Percentiles rank a stretch among this genome's conserved stretches.
Conservation (phyloP, 345 rosid genomes). For the Salix caprea region DNA sequence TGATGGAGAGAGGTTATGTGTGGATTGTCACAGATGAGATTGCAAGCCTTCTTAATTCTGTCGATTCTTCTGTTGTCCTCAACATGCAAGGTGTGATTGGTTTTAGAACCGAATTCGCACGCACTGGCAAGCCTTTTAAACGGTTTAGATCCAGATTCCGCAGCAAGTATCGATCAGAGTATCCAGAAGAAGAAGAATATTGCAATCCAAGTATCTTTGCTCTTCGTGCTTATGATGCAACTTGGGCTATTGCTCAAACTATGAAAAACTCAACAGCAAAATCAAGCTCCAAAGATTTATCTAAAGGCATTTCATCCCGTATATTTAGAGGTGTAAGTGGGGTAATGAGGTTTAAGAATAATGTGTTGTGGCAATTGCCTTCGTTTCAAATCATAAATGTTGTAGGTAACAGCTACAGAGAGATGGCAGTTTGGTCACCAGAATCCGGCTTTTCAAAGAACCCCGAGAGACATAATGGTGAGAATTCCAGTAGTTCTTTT, state of each 20-base stretch:
- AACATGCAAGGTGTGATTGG: conserved; percentile 33
- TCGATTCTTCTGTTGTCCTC: conserved; percentile 10
- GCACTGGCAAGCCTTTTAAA: conserved; percentile 1
- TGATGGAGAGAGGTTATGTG: conserved; percentile 30
- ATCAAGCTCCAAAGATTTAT: background rate
- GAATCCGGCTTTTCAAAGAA: conserved; percentile 9
- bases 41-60: conserved; percentile 18
- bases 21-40: conserved; percentile 29
- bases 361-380: background rate
- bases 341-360: conserved; percentile 13
- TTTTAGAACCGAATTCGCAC: conserved; percentile 8
- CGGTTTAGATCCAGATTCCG: conserved; percentile 15
- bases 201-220: conserved; percentile 25
- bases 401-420: conserved; percentile 26
- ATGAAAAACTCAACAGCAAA: conserved; percentile 5
- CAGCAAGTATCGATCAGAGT: conserved; percentile 8
- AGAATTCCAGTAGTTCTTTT: background rate
- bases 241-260: conserved; percentile 19
- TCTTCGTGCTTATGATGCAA: conserved; percentile 36
- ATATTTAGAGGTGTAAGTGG: conserved; percentile 29
- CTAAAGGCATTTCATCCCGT: conserved; percentile 8
- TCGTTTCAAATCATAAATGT: conserved; percentile 29
- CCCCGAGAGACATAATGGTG: background rate
- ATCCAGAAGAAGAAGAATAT: conserved; percentile 25
- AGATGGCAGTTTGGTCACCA: conserved; percentile 30